Conservation (phyloP, 176 grass and related monocot genomes). For the Ensete ventricosum region DNA sequence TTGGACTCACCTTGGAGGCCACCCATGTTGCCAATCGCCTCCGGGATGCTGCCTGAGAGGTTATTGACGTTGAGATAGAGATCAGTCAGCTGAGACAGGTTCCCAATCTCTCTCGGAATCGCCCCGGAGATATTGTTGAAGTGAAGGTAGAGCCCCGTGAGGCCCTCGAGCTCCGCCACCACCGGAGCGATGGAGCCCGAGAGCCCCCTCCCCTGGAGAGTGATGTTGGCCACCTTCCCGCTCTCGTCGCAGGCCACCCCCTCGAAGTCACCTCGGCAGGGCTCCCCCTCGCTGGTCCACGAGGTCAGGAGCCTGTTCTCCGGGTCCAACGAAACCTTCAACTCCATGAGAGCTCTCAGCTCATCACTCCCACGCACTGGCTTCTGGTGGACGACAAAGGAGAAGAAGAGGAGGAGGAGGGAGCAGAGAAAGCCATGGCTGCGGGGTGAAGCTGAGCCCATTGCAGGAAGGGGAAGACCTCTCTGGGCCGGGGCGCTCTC, state of each 20-base stretch:
- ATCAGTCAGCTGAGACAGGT: constrained; percentile 34
- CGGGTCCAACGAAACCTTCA: constrained; percentile 62
- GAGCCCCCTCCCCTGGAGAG: constrained; percentile 60
- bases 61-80: constrained; percentile 74
- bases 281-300: constrained; percentile 45
- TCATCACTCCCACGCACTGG: constrained; percentile 21
- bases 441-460: background rate
- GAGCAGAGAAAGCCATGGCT: constrained; percentile 8
- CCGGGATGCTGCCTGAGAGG: constrained; percentile 42
- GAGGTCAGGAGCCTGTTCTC: constrained; percentile 30
- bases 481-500: background rate
- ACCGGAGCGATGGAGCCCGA: constrained; percentile 43
- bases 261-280: constrained; percentile 74
- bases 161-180: constrained; percentile 38
- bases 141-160: constrained; percentile 63
- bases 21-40: constrained; percentile 37
- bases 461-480: background rate
- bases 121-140: constrained; percentile 49
- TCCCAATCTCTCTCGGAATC: constrained; percentile 45
- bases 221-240: constrained; percentile 49
- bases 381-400: background rate
- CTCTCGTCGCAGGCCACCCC: constrained; percentile 57
- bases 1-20: constrained; percentile 56
- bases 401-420: background rate
- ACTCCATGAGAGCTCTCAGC: constrained; percentile 53